Conservation (phyloP, 108 stramenopile species). For the Cylindrotheca fusiformis region DNA sequence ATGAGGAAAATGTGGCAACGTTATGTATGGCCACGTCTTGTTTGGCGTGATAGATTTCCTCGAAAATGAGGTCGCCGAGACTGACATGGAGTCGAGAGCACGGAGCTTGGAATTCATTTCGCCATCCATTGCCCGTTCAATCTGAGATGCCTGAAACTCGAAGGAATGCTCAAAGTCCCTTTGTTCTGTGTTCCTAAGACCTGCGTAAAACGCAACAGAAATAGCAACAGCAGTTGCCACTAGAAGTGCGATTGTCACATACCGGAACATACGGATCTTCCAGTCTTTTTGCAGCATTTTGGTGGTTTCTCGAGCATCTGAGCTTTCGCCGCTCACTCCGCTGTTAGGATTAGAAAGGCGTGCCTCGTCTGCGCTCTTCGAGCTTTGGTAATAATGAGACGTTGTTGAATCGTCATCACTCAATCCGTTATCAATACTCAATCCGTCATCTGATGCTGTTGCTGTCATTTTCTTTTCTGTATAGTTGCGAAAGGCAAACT, state of each 20-base stretch:
- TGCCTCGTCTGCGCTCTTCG: too few relatives aligned
- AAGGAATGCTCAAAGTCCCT: not conserved
- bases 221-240: not conserved
- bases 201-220: not conserved
- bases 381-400: not conserved
- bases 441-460: not conserved
- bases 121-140: not conserved
- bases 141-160: not conserved
- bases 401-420: not conserved
- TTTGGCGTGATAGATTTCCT: not conserved
- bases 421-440: not conserved
- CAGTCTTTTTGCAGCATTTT: not conserved
- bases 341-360: too few relatives aligned
- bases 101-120: not conserved
- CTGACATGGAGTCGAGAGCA: not conserved
- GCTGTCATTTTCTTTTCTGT: not conserved
- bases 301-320: not conserved
- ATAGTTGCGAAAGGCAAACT: not conserved
- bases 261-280: not conserved
- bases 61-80: not conserved
- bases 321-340: not conserved
- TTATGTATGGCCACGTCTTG: not conserved
- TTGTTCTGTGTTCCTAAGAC: not conserved
- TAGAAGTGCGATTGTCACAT: not conserved
- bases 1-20: not conserved